Conservation (phyloP, 192 early-diverging fungal genomes). For the Entomortierella parvispora region DNA sequence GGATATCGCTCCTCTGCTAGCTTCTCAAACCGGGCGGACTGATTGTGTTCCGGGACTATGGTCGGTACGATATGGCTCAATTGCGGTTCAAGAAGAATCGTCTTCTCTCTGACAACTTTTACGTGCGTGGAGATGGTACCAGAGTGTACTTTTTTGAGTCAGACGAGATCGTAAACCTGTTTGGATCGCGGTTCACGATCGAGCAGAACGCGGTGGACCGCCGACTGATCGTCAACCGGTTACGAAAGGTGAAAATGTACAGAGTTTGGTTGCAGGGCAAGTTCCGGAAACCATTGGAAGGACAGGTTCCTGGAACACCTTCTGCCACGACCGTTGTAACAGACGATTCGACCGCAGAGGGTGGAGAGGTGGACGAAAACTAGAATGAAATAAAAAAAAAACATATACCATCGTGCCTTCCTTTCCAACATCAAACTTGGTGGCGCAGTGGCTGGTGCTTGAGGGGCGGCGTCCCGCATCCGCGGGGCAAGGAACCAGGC, state of each 20-base stretch:
- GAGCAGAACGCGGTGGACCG: conserved; percentile 95
- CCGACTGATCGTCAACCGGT: conserved; percentile 92
- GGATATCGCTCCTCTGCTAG: conserved; percentile 11
- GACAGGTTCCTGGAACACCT: conserved; percentile 9
- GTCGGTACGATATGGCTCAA: conserved; percentile 97
- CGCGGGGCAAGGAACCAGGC: too few relatives aligned
- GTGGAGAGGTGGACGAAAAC: background rate
- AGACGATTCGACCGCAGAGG: background rate
- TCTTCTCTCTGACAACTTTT: conserved; percentile 93
- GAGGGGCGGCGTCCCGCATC: too few relatives aligned
- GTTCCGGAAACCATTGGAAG: conserved; percentile 74
- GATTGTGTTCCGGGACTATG: conserved; percentile 94
- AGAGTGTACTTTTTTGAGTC: conserved; percentile 93
- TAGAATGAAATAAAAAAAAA: background rate
- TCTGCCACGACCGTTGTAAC: conserved; percentile 27
- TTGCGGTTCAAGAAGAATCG: conserved; percentile 94
- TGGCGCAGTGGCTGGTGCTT: too few relatives aligned
- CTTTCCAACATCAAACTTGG: too few relatives aligned
- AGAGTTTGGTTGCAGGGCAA: conserved; percentile 98
- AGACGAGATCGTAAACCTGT: conserved; percentile 64
- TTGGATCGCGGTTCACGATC: conserved; percentile 69
- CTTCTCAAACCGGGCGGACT: conserved; percentile 91
- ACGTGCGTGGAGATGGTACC: conserved; percentile 97
- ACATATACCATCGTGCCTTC: background rate
- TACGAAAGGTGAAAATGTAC: conserved; percentile 96